Percentiles rank a stretch among this genome's conserved stretches.
Evolutionary conservation across 306 rosid species (phyloP).

Genomic region (Prunus salicina): DNA sequence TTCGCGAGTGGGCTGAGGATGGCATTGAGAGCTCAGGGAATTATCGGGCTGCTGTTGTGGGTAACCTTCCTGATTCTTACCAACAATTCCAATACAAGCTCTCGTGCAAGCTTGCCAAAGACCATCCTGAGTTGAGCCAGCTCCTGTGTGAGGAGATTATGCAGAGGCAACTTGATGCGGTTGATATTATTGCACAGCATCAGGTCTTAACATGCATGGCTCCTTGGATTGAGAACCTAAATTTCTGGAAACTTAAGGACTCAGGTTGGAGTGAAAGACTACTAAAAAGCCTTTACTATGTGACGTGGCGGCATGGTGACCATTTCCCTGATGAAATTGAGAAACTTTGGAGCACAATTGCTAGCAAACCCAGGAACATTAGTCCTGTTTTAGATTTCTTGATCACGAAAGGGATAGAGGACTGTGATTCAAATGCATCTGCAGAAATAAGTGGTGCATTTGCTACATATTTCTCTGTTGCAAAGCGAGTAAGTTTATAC

Average conservation of each 20-base stretch:
- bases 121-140: constrained; percentile 97
- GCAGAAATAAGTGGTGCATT: constrained; percentile 98
- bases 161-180: constrained; percentile 99
- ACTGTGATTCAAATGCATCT: constrained; percentile 97
- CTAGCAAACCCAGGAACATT: constrained; percentile 95
- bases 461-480: constrained; percentile 98
- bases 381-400: constrained; percentile 98
- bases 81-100: constrained; percentile 99
- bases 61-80: constrained; percentile 99
- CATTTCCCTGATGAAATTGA: constrained; percentile 99
- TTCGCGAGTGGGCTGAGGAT: constrained; percentile 99
- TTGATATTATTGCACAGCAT: constrained; percentile 99
- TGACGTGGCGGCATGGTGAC: constrained; percentile 97
- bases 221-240: constrained; percentile 99
- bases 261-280: constrained; percentile 95
- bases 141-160: constrained; percentile 98
- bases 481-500: constrained; percentile 93
- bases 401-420: constrained; percentile 99
- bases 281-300: constrained; percentile 95
- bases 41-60: constrained; percentile 99
- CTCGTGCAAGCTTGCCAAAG: constrained; percentile 98
- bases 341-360: constrained; percentile 99
- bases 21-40: constrained; percentile 91
- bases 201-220: constrained; percentile 99
- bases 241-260: constrained; percentile 97